Base-by-base conservation (phyloP, 2,329 filamentous ascomycete genomes). In the Remersonia thermophila region DNA sequence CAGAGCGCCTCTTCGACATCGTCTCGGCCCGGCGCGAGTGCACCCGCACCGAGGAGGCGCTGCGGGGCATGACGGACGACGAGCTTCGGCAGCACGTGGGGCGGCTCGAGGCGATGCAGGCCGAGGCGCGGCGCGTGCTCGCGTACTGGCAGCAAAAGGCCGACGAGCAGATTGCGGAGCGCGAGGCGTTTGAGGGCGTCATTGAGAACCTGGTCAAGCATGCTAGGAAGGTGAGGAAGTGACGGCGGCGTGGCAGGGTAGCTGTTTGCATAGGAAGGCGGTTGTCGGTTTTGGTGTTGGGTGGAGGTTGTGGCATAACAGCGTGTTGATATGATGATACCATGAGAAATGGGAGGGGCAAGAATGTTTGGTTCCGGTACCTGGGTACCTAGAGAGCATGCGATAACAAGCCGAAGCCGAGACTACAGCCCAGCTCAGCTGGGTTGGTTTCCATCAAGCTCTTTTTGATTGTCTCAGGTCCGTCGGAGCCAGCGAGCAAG, bases 191-290 rank as follows among this genome's bases (percentile, higher is more conserved):
- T 56, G 89, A 96, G 55, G 86, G 85, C 1, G 89, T 96, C 12
- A 95, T 96, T 68, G 89, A 94, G 61, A 95, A 94, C 57, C 59
- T 96, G 46, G 89, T 95, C 30, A 91, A 86, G 57, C 85, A 93
- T 62, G 85, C 85, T 33, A 71, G 85, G 56, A 84, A 87, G 61
- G 77, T 85, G 38, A 72, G 85, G 54, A 91, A 87, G 60, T 84
- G 38, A 33, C 12, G 13, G 5, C 9, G 29, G 10, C 16, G 10
- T 13, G 30, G 15, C n/a, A n/a, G n/a, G n/a, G n/a, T n/a, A n/a
- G 9, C 26, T 18, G 27, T 20, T 20, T 27, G 16, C 27, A 15
- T 12, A 15, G 3, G 11, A 16, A 20, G 15, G n/a, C n/a, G 27
- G 8, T n/a, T 4, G 13, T 7, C 8, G 27, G 27, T 14, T 14